Percentiles rank a stretch among this genome's conserved stretches.
Conservation (phyloP, 192 early-diverging fungal species). For the Backusella sp. region DNA sequence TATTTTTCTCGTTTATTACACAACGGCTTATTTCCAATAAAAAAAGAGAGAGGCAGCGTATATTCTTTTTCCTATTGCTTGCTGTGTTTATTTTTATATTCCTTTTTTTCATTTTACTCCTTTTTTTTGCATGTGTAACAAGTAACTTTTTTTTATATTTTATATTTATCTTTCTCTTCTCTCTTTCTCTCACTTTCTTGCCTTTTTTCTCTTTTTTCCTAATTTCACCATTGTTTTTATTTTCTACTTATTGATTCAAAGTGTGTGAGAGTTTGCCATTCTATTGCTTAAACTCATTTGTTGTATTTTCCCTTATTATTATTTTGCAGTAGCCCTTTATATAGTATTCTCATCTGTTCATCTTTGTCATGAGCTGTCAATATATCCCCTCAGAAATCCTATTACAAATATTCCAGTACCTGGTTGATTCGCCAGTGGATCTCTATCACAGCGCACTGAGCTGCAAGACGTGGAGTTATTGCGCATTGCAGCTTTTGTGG, state of each 20-base stretch:
- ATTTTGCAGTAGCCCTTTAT: not conserved
- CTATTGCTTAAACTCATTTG: not conserved
- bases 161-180: not conserved
- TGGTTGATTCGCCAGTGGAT: constrained; percentile 37
- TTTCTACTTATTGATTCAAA: not conserved
- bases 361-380: not conserved
- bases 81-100: constrained; percentile 3
- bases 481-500: constrained; percentile 56
- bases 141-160: not conserved
- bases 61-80: not conserved
- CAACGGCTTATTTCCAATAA: not conserved
- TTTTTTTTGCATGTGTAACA: constrained; percentile 1
- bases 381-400: constrained; percentile 46
- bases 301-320: not conserved
- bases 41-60: not conserved
- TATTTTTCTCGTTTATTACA: not conserved
- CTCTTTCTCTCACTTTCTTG: not conserved
- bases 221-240: not conserved
- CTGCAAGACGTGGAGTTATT: constrained; percentile 54
- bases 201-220: not conserved
- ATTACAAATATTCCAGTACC: constrained; percentile 44
- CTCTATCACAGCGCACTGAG: constrained; percentile 47
- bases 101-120: not conserved
- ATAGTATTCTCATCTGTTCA: not conserved
- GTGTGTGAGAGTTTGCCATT: not conserved